These are phyloP conservation scores for Fusarium metavorans DNA, from an alignment of 2,329 filamentous ascomycete species.

Conservation along the genomic window DNA sequence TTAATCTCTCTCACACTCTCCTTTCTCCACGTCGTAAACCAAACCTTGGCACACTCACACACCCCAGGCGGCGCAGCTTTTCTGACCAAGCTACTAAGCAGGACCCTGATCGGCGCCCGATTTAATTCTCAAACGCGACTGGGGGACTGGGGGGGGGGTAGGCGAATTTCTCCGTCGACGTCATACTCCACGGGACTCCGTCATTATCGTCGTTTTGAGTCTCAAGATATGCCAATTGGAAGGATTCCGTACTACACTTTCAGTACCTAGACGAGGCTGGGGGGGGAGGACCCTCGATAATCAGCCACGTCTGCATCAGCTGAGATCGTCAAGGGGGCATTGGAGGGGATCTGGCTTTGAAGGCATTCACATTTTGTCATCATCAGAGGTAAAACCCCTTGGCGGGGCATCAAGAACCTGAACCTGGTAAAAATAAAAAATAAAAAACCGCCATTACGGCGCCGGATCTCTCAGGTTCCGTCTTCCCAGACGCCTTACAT, in stretches of 20 bases:
- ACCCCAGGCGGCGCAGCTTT: not conserved
- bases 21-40: slow-evolving; percentile 18
- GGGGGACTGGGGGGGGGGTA: not conserved
- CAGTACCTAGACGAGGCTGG: not conserved
- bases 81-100: slow-evolving; percentile 25
- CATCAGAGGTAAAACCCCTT: not conserved
- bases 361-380: not conserved
- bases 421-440: slow-evolving; percentile 5
- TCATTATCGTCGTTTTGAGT: slow-evolving; percentile 27
- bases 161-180: slow-evolving; percentile 39
- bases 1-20: slow-evolving; percentile 9
- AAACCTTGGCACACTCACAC: not conserved
- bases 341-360: slow-evolving; percentile 1
- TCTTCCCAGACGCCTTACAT: slow-evolving; percentile 10
- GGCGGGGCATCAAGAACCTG: not conserved
- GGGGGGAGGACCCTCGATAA: not conserved
- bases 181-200: slow-evolving; percentile 30
- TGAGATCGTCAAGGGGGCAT: not conserved
- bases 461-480: slow-evolving; percentile 31
- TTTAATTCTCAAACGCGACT: slow-evolving; percentile 30
- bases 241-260: too few relatives aligned
- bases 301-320: not conserved
- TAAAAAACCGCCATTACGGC: slow-evolving; percentile 26
- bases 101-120: slow-evolving; percentile 36
- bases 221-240: too few relatives aligned